These are phyloP conservation scores for Gaeumannomyces sp. DNA, from an alignment of 2,329 filamentous ascomycete species.

Conservation along the genomic window DNA sequence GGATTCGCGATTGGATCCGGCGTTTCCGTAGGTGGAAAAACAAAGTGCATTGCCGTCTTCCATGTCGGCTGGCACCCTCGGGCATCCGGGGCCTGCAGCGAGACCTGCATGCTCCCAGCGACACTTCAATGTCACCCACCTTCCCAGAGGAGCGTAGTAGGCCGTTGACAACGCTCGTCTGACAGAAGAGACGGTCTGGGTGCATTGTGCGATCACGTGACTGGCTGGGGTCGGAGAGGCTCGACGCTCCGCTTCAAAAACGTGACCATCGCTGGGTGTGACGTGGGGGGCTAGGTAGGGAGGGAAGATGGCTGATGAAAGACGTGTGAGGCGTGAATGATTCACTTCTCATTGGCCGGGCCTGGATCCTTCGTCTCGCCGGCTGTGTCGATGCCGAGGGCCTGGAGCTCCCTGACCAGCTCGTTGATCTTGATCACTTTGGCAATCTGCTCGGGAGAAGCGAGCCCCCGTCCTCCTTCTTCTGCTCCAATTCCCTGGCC, in stretches of 20 bases:
- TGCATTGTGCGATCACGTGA: background rate
- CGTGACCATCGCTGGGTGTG: background rate
- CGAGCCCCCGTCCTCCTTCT: conserved; percentile 80
- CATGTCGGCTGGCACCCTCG: background rate
- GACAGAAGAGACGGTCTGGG: background rate
- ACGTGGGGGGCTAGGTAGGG: too few species aligned
- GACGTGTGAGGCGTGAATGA: background rate
- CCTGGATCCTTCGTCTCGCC: conserved; percentile 47
- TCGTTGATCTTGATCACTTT: conserved; percentile 98
- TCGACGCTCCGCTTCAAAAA: background rate
- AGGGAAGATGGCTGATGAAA: background rate
- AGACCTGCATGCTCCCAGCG: background rate
- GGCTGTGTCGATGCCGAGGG: conserved; percentile 75
- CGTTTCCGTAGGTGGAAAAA: conserved; percentile 1
- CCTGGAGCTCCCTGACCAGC: conserved; percentile 79
- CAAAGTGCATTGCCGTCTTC: background rate
- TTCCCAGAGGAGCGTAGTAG: background rate
- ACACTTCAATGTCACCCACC: background rate
- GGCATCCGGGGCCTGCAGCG: background rate
- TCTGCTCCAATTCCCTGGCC: conserved; percentile 80
- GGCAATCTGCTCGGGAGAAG: conserved; percentile 87
- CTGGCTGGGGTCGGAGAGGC: background rate
- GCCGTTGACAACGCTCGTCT: too few species aligned
- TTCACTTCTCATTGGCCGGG: background rate
- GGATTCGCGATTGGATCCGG: background rate